Percentiles rank a stretch among this genome's conserved stretches.
phyloP scores from a whole-genome alignment of 768 basidiomycete genomes.

The Cyclocybe cylindracea region DNA sequence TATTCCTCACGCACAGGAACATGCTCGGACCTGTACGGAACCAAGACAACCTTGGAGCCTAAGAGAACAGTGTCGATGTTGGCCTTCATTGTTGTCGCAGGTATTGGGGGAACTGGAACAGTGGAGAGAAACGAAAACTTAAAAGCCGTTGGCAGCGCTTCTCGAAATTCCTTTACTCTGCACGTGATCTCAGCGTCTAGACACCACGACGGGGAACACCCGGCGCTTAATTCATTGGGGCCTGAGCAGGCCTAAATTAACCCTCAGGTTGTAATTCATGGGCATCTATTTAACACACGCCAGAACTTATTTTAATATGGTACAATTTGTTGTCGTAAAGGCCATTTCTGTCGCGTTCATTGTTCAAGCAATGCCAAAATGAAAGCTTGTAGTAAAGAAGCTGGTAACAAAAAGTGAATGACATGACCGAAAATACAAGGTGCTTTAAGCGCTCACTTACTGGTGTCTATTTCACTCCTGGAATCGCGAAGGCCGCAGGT shows the following conservation, averaged over 20 bases:
- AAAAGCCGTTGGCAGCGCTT: background rate
- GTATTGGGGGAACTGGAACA: background rate
- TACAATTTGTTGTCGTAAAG: too few relatives aligned
- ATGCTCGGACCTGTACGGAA: slow-evolving; percentile 73
- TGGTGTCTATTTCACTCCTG: slow-evolving; percentile 9
- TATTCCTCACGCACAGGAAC: slow-evolving; percentile 37
- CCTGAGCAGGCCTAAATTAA: too few relatives aligned
- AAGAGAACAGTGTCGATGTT: slow-evolving; percentile 69
- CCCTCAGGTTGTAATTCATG: too few relatives aligned
- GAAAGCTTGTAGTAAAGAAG: too few relatives aligned
- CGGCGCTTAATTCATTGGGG: too few relatives aligned
- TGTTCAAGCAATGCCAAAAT: too few relatives aligned
- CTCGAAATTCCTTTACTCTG: background rate
- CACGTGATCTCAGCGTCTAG: background rate
- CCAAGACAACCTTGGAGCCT: slow-evolving; percentile 69
- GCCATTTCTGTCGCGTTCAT: too few relatives aligned
- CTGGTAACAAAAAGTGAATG: too few relatives aligned
- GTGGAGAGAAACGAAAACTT: background rate
- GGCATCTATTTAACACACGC: too few relatives aligned
- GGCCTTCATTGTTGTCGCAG: slow-evolving; percentile 50
- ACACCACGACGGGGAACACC: too few relatives aligned
- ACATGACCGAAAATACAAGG: background rate
- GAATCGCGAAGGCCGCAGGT: slow-evolving; percentile 33
- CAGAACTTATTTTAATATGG: too few relatives aligned
- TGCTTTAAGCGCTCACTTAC: background rate